Evolutionary conservation across 2,329 filamentous ascomycete genomes (phyloP), one percentile per base, ranked within the genome.

Genomic region (Zasmidium angulare): DNA sequence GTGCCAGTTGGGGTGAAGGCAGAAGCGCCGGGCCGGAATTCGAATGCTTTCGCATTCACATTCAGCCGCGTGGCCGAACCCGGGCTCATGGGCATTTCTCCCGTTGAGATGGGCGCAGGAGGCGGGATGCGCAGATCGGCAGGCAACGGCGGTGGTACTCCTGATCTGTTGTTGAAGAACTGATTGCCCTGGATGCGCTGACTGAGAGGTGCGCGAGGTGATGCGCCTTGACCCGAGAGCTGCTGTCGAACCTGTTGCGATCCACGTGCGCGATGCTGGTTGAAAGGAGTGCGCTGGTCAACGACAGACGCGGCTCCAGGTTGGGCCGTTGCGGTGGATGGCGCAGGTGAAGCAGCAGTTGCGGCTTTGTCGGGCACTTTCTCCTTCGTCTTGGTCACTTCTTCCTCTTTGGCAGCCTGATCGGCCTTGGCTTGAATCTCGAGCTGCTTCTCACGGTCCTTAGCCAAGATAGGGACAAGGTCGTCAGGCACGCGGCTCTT

Each of bases 381-480:
- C 46, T 74, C 71, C 78, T 86, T 73, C 69, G 78, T 66, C 62
- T 77, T 77, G 36, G 36, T 43, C 49, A 71, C 64, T 63, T 84
- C 72, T 79, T 71, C 69, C 48, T 81, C 77, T 58, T 91, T 87
- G 1, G 86, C 87, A 66, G 93, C 89, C 70, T 86, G 85, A 61
- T 90, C 86, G 1, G 91, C 91, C 75, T 93, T 96, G 68, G 92
- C 89, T 70, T 96, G 89, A 63, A 99, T 98, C 71, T 93, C 87
- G 70, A 92, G 87, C 76, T 98, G 95, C 78, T 97, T 99, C 49
- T 81, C 84, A n/a, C 92, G 92, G 72, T 99, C 95, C 74, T 98
- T 99, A 59, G 95, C 93, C 61, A 99, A 89, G 66, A 99, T 99
- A 1, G 91, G 89, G 24, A 99, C 92, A 36, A 99, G 78, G 75